A percentile compares a stretch with the other conserved stretches of the same genome.
Conservation (phyloP, 768 basidiomycete species). For the Podaxis pistillaris region DNA sequence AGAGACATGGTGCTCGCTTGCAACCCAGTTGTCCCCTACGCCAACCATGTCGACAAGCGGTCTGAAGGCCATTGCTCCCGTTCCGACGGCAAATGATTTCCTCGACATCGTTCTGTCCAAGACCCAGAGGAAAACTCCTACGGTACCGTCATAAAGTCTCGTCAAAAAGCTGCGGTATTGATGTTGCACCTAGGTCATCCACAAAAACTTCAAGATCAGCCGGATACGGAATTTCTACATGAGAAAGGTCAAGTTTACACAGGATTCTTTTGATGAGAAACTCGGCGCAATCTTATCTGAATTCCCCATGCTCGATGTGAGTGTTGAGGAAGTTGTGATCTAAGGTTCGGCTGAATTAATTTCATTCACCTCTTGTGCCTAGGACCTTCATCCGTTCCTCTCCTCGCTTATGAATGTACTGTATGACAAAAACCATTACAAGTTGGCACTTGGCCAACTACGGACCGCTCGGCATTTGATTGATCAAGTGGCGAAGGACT, state of each 20-base stretch:
- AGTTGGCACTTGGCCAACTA: constrained; percentile 95
- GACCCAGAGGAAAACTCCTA: constrained; percentile 97
- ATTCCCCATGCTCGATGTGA: constrained; percentile 95
- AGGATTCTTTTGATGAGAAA: constrained; percentile 96
- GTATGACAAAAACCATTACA: constrained; percentile 99
- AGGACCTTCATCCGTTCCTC: constrained; percentile 95
- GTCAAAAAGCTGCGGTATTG: background rate
- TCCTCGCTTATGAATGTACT: constrained; percentile 96
- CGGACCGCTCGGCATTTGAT: constrained; percentile 95
- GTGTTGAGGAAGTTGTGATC: constrained; percentile 29
- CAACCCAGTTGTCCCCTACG: background rate
- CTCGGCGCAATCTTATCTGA: constrained; percentile 90
- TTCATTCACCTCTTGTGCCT: constrained; percentile 1
- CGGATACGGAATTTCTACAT: constrained; percentile 98
- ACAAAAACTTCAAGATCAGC: constrained; percentile 99
- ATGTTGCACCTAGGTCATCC: constrained; percentile 71
- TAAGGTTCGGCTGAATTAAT: constrained; percentile 26
- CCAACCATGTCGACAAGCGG: constrained; percentile 74
- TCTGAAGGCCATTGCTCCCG: constrained; percentile 97
- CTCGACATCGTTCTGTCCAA: constrained; percentile 91
- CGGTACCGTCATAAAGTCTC: constrained; percentile 45
- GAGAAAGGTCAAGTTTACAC: constrained; percentile 99
- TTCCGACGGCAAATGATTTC: constrained; percentile 94
- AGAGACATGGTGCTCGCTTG: background rate
- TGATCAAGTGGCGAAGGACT: constrained; percentile 96